These are phyloP conservation scores for Thoreauomyces humboldtii DNA, from an alignment of 192 early-diverging fungal species.

Conservation along the genomic window DNA sequence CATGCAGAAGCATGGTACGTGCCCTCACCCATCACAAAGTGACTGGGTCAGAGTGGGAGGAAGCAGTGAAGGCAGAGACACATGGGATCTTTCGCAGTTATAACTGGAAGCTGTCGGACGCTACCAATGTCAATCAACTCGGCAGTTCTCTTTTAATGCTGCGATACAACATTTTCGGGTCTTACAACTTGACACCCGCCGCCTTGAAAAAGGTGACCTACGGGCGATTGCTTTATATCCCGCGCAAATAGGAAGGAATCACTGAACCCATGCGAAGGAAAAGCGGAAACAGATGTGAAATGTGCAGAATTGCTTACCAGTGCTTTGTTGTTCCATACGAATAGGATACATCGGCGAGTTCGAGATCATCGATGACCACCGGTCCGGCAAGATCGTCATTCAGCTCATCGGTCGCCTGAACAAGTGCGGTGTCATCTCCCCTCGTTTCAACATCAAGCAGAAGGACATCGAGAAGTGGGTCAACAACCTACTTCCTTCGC, in stretches of 20 bases:
- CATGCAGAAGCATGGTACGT: constrained; percentile 97
- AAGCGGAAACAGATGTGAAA: too few species aligned
- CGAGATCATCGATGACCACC: constrained; percentile 97
- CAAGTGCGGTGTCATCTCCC: constrained; percentile 99
- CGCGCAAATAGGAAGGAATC: too few species aligned
- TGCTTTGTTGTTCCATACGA: too few species aligned
- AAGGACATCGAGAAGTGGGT: constrained; percentile 95
- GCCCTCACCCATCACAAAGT: too few species aligned
- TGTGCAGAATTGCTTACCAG: too few species aligned
- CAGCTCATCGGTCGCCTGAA: constrained; percentile 98
- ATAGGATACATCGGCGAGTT: constrained; percentile 98
- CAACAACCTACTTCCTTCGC: constrained; percentile 93
- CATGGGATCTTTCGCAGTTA: constrained; percentile 67
- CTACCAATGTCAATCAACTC: constrained; percentile 38
- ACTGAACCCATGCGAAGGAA: too few species aligned
- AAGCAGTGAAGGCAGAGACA: too few species aligned
- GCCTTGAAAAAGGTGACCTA: constrained; percentile 8
- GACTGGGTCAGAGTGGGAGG: too few species aligned
- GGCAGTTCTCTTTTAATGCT: constrained; percentile 72
- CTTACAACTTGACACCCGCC: constrained; percentile 62
- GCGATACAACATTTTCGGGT: constrained; percentile 55
- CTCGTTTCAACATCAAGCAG: constrained; percentile 96
- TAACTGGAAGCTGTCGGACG: constrained; percentile 69
- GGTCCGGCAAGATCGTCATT: constrained; percentile 95
- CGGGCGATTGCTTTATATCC: constrained; percentile 27